Evolutionary conservation across 345 rosid genomes (phyloP).

Genomic region (Moringa oleifera): DNA sequence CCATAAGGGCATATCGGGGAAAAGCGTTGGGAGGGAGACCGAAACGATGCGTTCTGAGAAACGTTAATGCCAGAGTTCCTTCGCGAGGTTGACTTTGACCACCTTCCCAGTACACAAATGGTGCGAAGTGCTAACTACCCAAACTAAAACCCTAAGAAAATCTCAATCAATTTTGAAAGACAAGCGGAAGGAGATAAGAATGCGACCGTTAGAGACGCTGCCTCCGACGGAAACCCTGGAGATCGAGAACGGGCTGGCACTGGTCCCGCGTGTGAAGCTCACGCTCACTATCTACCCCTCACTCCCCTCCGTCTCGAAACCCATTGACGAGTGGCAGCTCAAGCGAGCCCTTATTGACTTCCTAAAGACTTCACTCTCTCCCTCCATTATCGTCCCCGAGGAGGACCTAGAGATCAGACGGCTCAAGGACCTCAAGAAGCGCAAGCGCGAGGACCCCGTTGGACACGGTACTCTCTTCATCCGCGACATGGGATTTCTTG

Average conservation of each 20-base stretch:
- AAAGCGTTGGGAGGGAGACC: background rate
- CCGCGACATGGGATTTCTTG: constrained; percentile 79
- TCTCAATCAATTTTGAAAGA: background rate
- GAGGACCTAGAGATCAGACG: constrained; percentile 61
- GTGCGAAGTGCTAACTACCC: too few species aligned
- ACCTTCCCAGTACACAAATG: too few species aligned
- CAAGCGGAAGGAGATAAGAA: constrained; percentile 5
- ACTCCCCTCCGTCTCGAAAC: constrained; percentile 49
- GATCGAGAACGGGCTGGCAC: constrained; percentile 55
- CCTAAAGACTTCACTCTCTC: constrained; percentile 49
- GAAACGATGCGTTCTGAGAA: constrained; percentile 1
- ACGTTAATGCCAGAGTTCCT: background rate
- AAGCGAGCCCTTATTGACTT: constrained; percentile 65
- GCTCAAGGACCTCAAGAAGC: constrained; percentile 75
- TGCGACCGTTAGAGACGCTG: constrained; percentile 55
- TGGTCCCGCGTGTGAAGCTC: constrained; percentile 71
- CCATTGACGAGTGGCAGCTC: constrained; percentile 89
- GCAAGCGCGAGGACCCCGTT: constrained; percentile 81
- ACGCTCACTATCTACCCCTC: constrained; percentile 54
- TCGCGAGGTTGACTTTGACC: too few species aligned
- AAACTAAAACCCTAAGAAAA: background rate
- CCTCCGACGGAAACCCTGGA: constrained; percentile 57
- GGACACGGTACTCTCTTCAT: constrained; percentile 63
- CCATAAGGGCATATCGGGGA: too few species aligned
- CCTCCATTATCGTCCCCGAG: constrained; percentile 49